Evolutionary conservation across 1,139 yeast species (phyloP).

Genomic region (Entelexis sorbosivorans): DNA sequence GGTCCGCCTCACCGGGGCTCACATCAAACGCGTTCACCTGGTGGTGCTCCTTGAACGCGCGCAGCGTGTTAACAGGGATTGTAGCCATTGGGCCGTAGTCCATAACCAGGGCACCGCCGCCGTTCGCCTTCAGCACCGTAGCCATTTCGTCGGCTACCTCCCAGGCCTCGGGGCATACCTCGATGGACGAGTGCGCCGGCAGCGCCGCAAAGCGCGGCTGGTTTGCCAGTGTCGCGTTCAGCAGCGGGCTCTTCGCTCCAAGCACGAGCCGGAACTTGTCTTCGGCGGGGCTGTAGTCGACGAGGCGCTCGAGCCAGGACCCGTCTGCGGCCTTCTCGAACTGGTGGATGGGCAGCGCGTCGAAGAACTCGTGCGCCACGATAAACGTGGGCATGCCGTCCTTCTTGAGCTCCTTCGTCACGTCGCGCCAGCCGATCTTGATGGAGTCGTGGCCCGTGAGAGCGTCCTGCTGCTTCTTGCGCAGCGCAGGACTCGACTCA

Average conservation of each 20-base stretch:
- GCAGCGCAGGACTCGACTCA: slow-evolving; percentile 61
- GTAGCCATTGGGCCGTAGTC: slow-evolving; percentile 62
- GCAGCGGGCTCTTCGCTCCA: slow-evolving; percentile 10
- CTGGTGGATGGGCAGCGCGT: slow-evolving; percentile 70
- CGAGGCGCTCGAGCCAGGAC: slow-evolving; percentile 63
- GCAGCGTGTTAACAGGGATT: slow-evolving; percentile 55
- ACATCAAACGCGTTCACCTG: slow-evolving; percentile 61
- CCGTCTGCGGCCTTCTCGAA: slow-evolving; percentile 42
- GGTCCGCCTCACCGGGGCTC: slow-evolving; percentile 68
- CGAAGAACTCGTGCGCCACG: slow-evolving; percentile 78
- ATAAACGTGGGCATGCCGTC: slow-evolving; percentile 46
- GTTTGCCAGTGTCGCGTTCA: slow-evolving; percentile 39
- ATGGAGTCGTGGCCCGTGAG: slow-evolving; percentile 36
- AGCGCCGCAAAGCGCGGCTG: slow-evolving; percentile 42
- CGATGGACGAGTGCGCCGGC: slow-evolving; percentile 51
- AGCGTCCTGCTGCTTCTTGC: slow-evolving; percentile 44
- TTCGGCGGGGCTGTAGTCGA: slow-evolving; percentile 36
- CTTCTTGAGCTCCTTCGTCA: slow-evolving; percentile 44
- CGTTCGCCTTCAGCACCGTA: slow-evolving; percentile 31
- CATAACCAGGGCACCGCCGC: slow-evolving; percentile 60
- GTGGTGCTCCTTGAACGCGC: slow-evolving; percentile 65
- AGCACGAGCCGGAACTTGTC: slow-evolving; percentile 34
- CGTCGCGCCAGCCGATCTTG: slow-evolving; percentile 54
- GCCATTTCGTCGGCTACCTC: slow-evolving; percentile 31
- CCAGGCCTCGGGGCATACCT: slow-evolving; percentile 69